Base-by-base conservation (phyloP, 176 grass and related monocot species). In the Phoenix roebelenii region DNA sequence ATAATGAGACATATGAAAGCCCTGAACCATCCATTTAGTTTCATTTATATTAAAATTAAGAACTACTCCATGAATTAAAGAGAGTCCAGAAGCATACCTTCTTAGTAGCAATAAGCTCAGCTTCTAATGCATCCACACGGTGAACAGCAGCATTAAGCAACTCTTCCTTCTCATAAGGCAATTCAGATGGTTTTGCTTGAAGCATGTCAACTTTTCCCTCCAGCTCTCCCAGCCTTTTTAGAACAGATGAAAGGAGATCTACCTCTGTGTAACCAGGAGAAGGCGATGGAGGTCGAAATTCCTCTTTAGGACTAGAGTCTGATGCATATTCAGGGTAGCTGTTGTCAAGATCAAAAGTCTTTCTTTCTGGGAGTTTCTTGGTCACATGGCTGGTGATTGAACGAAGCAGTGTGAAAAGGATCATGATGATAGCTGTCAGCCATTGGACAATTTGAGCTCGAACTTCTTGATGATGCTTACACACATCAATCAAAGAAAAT, bases 261-360 rank as follows among this genome's bases (percentile, higher is more conserved):
- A 64, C 76, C 59, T 72, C 77, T 4, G 51, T 61, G 35, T 67
- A 82, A 65, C n/a, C 54, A 39, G 94, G 94, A 50, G 82, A 83
- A 35, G 94, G 94, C 68, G 94, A 98, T 7, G 94, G 94, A 26
- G 94, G 94, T 18, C 94, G 81, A 59, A 92, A 88, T 59, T 93
- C 83, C 74, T 95, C 81, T 54, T 82, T 95, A 60, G 71, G 53
- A 51, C 77, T 76, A 25, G 69, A 59, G 50, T 85, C 81, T 77
- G 63, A 55, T 39, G 57, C 23, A 35, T 64, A 62, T 16, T 58
- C 52, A 10, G 28, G 39, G 19, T 29, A 63, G 61, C 67, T 49
- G 29, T 65, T 64, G 62, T 80, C 72, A 75, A 61, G 64, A 22
- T 66, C 25, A 24, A 55, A 39, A 22, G 54, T 16, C 55, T 78